Conservation (phyloP, 1,284 basidiomycete genomes). For the Leccinum ponderosum region DNA sequence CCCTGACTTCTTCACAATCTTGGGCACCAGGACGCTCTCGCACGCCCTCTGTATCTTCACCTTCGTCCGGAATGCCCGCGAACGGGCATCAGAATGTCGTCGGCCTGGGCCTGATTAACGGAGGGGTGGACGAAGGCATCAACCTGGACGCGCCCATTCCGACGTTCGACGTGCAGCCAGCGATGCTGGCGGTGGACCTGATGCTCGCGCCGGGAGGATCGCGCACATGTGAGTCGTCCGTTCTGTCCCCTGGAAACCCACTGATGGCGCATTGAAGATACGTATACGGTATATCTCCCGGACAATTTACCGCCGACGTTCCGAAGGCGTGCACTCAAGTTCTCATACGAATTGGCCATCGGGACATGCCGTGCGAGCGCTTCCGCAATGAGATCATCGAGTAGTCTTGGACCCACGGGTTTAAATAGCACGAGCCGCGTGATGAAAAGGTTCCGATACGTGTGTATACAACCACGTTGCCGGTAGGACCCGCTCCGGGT, state of each 20-base stretch:
- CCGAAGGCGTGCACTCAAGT: conserved; percentile 78
- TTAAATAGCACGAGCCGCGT: conserved; percentile 68
- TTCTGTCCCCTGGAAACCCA: neutral
- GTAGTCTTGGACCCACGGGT: conserved; percentile 36
- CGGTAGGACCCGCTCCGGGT: conserved; percentile 46
- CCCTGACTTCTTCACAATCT: conserved; percentile 27
- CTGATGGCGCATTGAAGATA: conserved; percentile 49
- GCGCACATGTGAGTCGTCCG: conserved; percentile 65
- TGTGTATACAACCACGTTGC: conserved; percentile 82
- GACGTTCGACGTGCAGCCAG: conserved; percentile 78
- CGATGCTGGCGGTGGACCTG: conserved; percentile 85
- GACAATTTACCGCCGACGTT: conserved; percentile 87
- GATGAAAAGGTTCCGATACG: conserved; percentile 80
- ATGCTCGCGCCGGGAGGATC: conserved; percentile 77
- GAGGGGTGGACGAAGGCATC: conserved; percentile 41
- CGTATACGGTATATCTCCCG: conserved; percentile 76
- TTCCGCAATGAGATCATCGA: conserved; percentile 23
- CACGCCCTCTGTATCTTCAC: conserved; percentile 21
- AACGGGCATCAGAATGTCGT: conserved; percentile 15
- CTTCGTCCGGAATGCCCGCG: conserved; percentile 1
- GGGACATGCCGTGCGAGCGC: conserved; percentile 75
- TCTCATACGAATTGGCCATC: conserved; percentile 87
- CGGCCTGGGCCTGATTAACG: conserved; percentile 24
- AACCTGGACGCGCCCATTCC: conserved; percentile 74
- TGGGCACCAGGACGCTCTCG: conserved; percentile 22